Evolutionary conservation across 1,284 basidiomycete species (phyloP), one percentile per base, ranked within the genome.

Genomic region (Boletellus dicymbophilus): DNA sequence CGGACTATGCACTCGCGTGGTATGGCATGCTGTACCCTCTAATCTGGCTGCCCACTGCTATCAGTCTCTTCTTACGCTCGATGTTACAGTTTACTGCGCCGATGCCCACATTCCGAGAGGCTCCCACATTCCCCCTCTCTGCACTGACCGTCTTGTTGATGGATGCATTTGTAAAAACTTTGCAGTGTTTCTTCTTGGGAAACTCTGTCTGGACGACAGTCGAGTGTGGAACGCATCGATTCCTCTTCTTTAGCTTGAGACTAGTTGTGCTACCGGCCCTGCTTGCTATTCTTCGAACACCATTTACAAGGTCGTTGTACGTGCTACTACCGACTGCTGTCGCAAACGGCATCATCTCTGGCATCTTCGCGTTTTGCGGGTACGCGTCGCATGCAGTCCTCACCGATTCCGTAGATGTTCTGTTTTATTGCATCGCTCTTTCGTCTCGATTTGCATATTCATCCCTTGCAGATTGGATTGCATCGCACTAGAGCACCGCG

Each of bases 211-310:
- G 96, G 96, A 98, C 96, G 1, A 69, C 98, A 53, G 75, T 99
- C 68, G 97, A 99, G 71, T 99, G 99, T 70, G 73, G 76, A 16
- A 73, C 99, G 64, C 97, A 99, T 72, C 88, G 96, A 27, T 98
- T 98, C 83, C 74, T 99, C 46, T 99, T 99, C 84, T 36, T 10
- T 58, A 90, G 91, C 56, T 72, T 97, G 61, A 83, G 97, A 47
- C 85, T 99, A 33, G 97, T 99, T 62, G 99, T 99, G 97, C 97
- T 97, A 0, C 97, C 97, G 0, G 66, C 82, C 4, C 71, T 99
- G 49, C 99, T 99, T 73, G 72, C 78, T 42, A 69, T 74, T 13
- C 80, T 99, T 25, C 87, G 92, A 55, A 80, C 80, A 39, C 97
- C 96, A 1, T 96, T 99, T 77, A 98, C 95, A 11, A 79, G 78